These are phyloP conservation scores for Coniferiporia sulphurascens DNA, from an alignment of 1,284 basidiomycete species.

Conservation along the genomic window DNA sequence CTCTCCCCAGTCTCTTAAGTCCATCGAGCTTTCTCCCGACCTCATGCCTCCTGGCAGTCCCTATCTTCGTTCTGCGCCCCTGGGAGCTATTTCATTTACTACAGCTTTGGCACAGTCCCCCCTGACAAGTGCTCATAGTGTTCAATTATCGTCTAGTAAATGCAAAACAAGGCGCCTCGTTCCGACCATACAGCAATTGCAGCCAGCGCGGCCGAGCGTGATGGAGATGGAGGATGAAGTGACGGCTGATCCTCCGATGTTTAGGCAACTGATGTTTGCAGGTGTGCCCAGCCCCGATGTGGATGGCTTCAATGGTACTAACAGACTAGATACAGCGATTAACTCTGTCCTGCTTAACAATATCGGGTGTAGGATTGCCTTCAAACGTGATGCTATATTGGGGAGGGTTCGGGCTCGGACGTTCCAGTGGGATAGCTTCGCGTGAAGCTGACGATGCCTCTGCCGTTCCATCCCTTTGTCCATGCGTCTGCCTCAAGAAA, in stretches of 20 bases:
- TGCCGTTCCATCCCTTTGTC: slow-evolving; percentile 8
- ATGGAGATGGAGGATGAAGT: slow-evolving; percentile 3
- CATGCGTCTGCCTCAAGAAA: slow-evolving; percentile 48
- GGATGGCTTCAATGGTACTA: slow-evolving; percentile 10
- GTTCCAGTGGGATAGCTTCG: slow-evolving; percentile 47
- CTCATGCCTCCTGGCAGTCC: slow-evolving; percentile 25
- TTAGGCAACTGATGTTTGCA: slow-evolving; percentile 15
- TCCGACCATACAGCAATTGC: neutral
- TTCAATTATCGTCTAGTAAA: neutral
- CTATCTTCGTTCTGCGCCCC: slow-evolving; percentile 22
- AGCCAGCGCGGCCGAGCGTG: neutral
- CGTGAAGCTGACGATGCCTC: slow-evolving; percentile 6
- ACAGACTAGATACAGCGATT: neutral
- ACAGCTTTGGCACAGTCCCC: neutral
- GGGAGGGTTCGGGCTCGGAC: slow-evolving; percentile 91
- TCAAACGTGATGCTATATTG: slow-evolving; percentile 88
- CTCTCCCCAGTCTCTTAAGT: slow-evolving; percentile 55
- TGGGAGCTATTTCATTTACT: slow-evolving; percentile 10
- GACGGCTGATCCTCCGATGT: slow-evolving; percentile 9
- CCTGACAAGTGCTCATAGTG: slow-evolving; percentile 1
- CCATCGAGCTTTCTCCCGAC: slow-evolving; percentile 33
- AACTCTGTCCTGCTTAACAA: slow-evolving; percentile 16
- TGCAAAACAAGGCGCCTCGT: slow-evolving; percentile 6
- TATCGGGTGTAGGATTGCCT: slow-evolving; percentile 57
- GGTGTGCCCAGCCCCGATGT: slow-evolving; percentile 17